Percentiles rank a stretch among this genome's conserved stretches.
These are phyloP conservation scores for Jimgerdemannia lactiflua DNA, from an alignment of 192 early-diverging fungal species.

Conservation along the genomic window DNA sequence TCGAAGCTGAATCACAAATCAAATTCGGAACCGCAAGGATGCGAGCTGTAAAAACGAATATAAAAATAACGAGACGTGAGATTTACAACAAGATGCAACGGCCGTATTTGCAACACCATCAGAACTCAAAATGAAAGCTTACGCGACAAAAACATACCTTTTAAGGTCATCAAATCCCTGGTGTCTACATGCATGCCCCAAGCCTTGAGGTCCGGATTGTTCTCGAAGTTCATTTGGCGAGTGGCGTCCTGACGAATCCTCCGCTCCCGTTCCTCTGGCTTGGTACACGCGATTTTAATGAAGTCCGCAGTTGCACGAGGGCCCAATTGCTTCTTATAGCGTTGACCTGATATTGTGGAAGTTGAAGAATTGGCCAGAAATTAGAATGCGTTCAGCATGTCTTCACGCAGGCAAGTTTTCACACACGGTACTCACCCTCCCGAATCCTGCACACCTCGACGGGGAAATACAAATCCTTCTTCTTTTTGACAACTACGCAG, in stretches of 20 bases:
- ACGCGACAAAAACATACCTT: neutral
- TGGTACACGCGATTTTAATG: slow-evolving; percentile 90
- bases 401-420: neutral
- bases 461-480: slow-evolving; percentile 69
- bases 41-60: slow-evolving; percentile 57
- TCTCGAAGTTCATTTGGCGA: slow-evolving; percentile 58
- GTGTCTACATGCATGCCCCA: slow-evolving; percentile 71
- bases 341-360: slow-evolving; percentile 59
- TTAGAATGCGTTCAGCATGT: neutral
- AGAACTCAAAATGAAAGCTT: too few relatives aligned
- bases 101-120: too few relatives aligned
- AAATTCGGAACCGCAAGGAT: slow-evolving; percentile 78
- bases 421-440: neutral
- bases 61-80: too few relatives aligned
- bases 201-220: slow-evolving; percentile 71
- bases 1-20: slow-evolving; percentile 51
- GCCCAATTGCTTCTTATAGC: slow-evolving; percentile 77
- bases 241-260: slow-evolving; percentile 72
- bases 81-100: too few relatives aligned
- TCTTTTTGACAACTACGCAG: slow-evolving; percentile 60
- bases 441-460: slow-evolving; percentile 89
- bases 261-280: slow-evolving; percentile 77
- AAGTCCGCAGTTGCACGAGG: slow-evolving; percentile 90
- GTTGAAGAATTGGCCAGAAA: neutral
- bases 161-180: slow-evolving; percentile 19